Conservation (phyloP, 1,139 yeast species). For the Geotrichum fermentans region DNA sequence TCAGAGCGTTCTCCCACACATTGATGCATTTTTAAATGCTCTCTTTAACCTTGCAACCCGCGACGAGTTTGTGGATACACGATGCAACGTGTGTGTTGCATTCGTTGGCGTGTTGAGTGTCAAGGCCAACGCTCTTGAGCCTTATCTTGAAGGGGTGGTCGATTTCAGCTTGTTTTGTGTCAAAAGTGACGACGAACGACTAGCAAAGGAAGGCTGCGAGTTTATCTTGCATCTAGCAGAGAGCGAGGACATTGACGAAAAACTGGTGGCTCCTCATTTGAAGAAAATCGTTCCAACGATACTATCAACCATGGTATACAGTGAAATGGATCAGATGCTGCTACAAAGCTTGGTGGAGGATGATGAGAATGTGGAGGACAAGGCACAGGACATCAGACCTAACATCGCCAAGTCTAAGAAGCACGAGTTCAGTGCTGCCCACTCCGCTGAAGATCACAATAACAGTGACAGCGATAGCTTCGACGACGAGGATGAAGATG, state of each 20-base stretch:
- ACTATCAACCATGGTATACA: conserved; percentile 78
- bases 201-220: conserved; percentile 90
- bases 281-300: conserved; percentile 65
- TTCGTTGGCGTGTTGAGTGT: conserved; percentile 70
- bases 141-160: conserved; percentile 80
- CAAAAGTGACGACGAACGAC: conserved; percentile 55
- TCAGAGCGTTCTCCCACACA: conserved; percentile 56
- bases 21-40: conserved; percentile 61
- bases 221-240: conserved; percentile 75
- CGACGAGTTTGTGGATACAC: conserved; percentile 56
- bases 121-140: conserved; percentile 73
- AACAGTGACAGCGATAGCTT: conserved; percentile 31
- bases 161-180: conserved; percentile 80
- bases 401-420: conserved; percentile 64
- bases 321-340: conserved; percentile 70
- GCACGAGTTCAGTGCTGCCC: conserved; percentile 42
- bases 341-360: conserved; percentile 59
- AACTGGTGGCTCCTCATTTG: conserved; percentile 46
- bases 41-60: conserved; percentile 56
- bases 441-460: conserved; percentile 21
- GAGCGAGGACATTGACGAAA: conserved; percentile 43
- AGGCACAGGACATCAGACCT: conserved; percentile 84
- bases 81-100: conserved; percentile 72
- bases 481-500: conserved; percentile 52
- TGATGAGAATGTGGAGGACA: conserved; percentile 73